Percentiles rank a stretch among this genome's conserved stretches.
These are phyloP conservation scores for Plantago elongata DNA, from an alignment of 257 asterid species.

Conservation along the genomic window DNA sequence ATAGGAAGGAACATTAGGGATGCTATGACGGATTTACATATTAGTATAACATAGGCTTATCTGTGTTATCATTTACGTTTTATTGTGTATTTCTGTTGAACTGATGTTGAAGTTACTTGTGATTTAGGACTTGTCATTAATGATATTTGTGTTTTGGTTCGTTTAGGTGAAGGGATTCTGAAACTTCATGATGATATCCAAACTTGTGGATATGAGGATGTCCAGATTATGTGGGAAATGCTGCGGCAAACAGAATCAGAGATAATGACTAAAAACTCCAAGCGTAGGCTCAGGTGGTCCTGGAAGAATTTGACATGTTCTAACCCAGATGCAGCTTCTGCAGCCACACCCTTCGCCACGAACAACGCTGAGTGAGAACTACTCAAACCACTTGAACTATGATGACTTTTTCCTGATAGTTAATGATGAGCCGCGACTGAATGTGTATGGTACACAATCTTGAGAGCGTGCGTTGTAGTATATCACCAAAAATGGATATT, in stretches of 20 bases:
- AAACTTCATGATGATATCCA: slow-evolving; percentile 85
- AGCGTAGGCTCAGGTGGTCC: slow-evolving; percentile 47
- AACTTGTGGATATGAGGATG: slow-evolving; percentile 92
- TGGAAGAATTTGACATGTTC: slow-evolving; percentile 56
- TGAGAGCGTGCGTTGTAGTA: neutral
- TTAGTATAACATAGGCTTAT: neutral
- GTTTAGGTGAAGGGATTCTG: slow-evolving; percentile 68
- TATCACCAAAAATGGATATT: neutral
- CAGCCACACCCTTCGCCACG: slow-evolving; percentile 33
- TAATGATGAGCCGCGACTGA: slow-evolving; percentile 7
- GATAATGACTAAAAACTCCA: slow-evolving; percentile 34
- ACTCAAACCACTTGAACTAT: slow-evolving; percentile 10
- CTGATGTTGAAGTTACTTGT: too few relatives aligned
- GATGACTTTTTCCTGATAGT: slow-evolving; percentile 22
- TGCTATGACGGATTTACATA: too few relatives aligned
- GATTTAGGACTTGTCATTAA: neutral
- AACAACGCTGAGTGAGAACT: slow-evolving; percentile 29
- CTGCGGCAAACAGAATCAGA: slow-evolving; percentile 53
- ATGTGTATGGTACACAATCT: slow-evolving; percentile 15
- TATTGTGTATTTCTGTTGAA: neutral
- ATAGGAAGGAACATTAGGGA: too few relatives aligned
- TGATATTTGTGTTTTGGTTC: slow-evolving; percentile 13
- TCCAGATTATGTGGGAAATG: slow-evolving; percentile 98
- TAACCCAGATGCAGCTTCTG: slow-evolving; percentile 18
- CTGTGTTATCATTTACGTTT: neutral